These are phyloP conservation scores for Colletotrichum graminicola DNA, from an alignment of 2,329 filamentous ascomycete genomes.

Conservation along the genomic window DNA sequence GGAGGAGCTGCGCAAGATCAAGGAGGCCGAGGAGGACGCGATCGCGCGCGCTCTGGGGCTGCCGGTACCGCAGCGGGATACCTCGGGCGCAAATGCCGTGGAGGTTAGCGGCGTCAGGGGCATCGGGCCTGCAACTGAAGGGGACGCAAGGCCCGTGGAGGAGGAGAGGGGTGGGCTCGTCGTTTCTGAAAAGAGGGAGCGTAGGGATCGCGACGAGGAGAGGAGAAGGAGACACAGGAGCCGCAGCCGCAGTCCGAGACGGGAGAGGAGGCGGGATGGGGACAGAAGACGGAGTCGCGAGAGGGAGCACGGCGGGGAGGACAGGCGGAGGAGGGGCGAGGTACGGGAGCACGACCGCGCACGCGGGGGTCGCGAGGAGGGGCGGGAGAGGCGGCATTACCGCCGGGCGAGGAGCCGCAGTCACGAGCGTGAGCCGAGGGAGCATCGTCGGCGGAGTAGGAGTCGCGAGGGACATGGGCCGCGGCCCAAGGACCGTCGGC, in stretches of 20 bases:
- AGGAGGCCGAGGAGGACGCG: conserved; percentile 93
- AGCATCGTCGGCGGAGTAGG: conserved; percentile 36
- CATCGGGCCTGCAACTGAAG: conserved; percentile 47
- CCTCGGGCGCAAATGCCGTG: conserved; percentile 75
- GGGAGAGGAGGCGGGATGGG: conserved; percentile 46
- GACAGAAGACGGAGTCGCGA: conserved; percentile 43
- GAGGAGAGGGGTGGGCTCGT: conserved; percentile 40
- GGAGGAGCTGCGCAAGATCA: conserved; percentile 84
- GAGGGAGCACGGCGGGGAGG: conserved; percentile 26
- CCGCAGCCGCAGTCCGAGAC: conserved; percentile 48
- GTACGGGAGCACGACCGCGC: conserved; percentile 20
- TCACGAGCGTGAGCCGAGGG: conserved; percentile 25
- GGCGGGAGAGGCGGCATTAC: conserved; percentile 34
- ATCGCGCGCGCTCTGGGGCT: conserved; percentile 86
- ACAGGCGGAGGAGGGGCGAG: conserved; percentile 25
- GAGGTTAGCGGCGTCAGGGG: conserved; percentile 64
- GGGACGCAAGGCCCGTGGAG: conserved; percentile 43
- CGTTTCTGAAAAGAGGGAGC: conserved; percentile 44
- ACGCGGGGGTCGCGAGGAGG: conserved; percentile 25
- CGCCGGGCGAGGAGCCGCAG: conserved; percentile 29
- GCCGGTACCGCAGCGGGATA: conserved; percentile 72
- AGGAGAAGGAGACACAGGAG: conserved; percentile 52
- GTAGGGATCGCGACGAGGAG: conserved; percentile 47
- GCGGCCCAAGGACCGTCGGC: conserved; percentile 30
- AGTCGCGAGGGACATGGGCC: conserved; percentile 30